Conservation (phyloP, 2,329 filamentous ascomycete genomes). For the Pseudogymnoascus sp. region DNA sequence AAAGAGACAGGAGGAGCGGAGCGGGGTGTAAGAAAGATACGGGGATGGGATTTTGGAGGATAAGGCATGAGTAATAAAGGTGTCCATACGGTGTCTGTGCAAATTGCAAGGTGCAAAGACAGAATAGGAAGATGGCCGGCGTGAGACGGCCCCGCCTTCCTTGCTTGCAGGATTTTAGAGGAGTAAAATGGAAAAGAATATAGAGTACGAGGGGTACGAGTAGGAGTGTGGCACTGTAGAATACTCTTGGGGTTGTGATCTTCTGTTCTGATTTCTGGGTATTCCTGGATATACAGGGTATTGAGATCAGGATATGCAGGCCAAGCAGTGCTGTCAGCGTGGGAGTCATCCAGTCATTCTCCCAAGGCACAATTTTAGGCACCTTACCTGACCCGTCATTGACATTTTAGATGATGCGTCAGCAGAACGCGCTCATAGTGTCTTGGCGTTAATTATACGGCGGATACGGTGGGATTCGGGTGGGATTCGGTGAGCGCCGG, state of each 20-base stretch:
- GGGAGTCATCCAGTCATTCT: not conserved
- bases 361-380: not conserved
- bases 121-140: not conserved
- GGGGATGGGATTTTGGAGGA: not conserved
- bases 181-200: not conserved
- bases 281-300: not conserved
- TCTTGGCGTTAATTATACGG: slow-evolving; percentile 5
- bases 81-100: not conserved
- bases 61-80: slow-evolving; percentile 5
- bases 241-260: not conserved
- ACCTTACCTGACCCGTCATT: not conserved
- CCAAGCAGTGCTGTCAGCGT: not conserved
- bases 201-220: not conserved
- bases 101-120: not conserved
- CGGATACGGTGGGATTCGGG: not conserved
- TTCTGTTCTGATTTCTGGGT: not conserved
- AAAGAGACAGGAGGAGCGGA: not conserved
- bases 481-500: not conserved
- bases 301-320: not conserved
- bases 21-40: not conserved
- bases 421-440: not conserved
- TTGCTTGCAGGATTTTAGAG: not conserved
- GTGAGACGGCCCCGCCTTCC: not conserved
- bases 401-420: not conserved
- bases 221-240: not conserved